Base-by-base conservation (phyloP, 371 early-diverging fungal genomes). In the Conidiobolus incongruus region DNA sequence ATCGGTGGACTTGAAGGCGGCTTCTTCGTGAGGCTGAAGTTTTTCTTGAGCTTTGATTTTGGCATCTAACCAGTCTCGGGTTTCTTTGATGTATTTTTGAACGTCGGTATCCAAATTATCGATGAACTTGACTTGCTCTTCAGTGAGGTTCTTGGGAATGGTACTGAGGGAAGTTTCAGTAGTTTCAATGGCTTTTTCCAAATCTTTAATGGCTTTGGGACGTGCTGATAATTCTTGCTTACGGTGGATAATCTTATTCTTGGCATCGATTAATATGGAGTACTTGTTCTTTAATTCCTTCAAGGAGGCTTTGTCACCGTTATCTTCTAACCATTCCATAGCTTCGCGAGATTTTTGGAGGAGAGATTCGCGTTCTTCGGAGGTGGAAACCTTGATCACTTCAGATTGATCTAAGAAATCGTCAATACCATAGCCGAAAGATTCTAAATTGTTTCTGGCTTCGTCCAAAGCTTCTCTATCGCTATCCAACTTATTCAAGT, bases 321-420 rank as follows among this genome's bases (percentile, higher is more conserved):
- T 72, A 36, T 76, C 83, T 46, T 88, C 77, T 11, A 87, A 54
- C 97, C 97, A 96, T 5, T 82, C 86, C 1, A 79, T 69, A 2
- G 70, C 59, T 15, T 61, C 69, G n/a, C 66, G 59, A 5, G 79
- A 59, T 15, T 52, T 56, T 17, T 63, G 60, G 19, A 61, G 61
- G n/a, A 92, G 56, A 3, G 53, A 50, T 31, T 68, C 65, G 47
- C 81, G 77, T 51, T 89, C 74, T 2, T 66, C 65, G 30, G 72
- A 73, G 2, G 78, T 76, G 17, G 78, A 63, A 4, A 83, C 72
- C 3, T 61, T 49, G 28, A 62, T 59, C 24, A 76, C 66, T 33
- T 63, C 68, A 24, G 80, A 80, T 35, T 79, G 75, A 32, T 81
- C 68, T 35, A 82, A 56, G 46, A 81, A 69, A 48, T 91, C 90